These are phyloP conservation scores for Puccinia hordei DNA, from an alignment of 1,284 basidiomycete species.

Conservation along the genomic window DNA sequence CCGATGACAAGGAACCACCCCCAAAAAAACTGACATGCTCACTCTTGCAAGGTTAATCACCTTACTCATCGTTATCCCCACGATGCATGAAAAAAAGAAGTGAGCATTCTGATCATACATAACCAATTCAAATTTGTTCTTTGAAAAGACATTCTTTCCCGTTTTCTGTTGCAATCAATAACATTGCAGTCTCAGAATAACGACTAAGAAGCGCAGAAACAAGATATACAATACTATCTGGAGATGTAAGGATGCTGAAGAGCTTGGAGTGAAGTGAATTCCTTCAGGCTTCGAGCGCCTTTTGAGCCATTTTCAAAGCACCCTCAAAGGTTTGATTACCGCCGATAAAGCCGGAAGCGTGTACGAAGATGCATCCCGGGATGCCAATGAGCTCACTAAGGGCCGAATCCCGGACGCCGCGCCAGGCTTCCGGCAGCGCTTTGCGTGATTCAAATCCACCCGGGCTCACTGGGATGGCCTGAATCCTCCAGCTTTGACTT, in stretches of 20 bases:
- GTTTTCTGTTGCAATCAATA: no score
- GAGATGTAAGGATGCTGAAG: not conserved
- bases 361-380: constrained; percentile 80
- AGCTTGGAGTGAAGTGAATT: not conserved
- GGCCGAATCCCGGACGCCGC: constrained; percentile 82
- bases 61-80: no score
- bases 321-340: constrained; percentile 87
- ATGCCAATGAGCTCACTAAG: constrained; percentile 76
- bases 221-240: no score
- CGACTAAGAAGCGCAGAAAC: no score
- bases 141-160: no score
- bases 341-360: constrained; percentile 94
- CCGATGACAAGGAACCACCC: no score
- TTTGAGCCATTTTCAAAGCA: constrained; percentile 75
- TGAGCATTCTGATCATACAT: no score
- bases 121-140: no score
- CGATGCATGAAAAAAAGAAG: no score
- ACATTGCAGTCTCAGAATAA: no score
- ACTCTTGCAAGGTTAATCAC: no score
- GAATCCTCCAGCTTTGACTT: constrained; percentile 81
- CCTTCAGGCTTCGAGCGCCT: constrained; percentile 62
- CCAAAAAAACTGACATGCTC: no score
- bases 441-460: constrained; percentile 89
- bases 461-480: constrained; percentile 80
- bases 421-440: constrained; percentile 86